A percentile compares a stretch with the other conserved stretches of the same genome.
Conservation (phyloP, 331 rosid genomes). For the Stylosanthes scabra region DNA sequence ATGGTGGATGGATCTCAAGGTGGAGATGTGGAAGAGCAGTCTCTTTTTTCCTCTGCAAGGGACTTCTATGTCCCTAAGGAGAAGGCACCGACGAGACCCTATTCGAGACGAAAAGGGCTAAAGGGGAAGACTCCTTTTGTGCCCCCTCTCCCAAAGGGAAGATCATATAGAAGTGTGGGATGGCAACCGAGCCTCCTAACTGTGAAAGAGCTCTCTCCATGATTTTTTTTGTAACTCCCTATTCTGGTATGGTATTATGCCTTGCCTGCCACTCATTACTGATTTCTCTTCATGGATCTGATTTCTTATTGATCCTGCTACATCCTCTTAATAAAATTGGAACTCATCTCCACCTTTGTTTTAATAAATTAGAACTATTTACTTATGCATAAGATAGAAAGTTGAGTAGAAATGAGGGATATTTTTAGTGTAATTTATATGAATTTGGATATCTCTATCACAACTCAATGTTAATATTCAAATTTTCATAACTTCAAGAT, state of each 20-base stretch:
- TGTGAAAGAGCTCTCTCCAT: conserved; percentile 82
- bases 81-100: conserved; percentile 35
- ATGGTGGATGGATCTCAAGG: conserved; percentile 24
- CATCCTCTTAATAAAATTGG: conserved; percentile 31
- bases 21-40: conserved; percentile 39
- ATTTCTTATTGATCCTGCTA: background rate
- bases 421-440: background rate
- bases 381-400: background rate
- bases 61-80: conserved; percentile 49
- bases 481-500: background rate
- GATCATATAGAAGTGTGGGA: conserved; percentile 38
- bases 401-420: background rate
- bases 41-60: conserved; percentile 43
- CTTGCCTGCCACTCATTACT: conserved; percentile 17
- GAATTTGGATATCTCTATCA: conserved; percentile 10
- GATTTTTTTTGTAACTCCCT: conserved; percentile 40
- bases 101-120: conserved; percentile 45
- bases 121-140: conserved; percentile 62
- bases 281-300: conserved; percentile 14
- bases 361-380: background rate
- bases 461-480: background rate
- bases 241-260: conserved; percentile 6
- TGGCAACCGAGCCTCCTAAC: conserved; percentile 90
- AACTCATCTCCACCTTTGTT: background rate
- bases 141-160: conserved; percentile 65